Evolutionary conservation across 495 filamentous ascomycete genomes (phyloP), one percentile per base, ranked within the genome.

Genomic region (Amphirosellinia nigrospora): DNA sequence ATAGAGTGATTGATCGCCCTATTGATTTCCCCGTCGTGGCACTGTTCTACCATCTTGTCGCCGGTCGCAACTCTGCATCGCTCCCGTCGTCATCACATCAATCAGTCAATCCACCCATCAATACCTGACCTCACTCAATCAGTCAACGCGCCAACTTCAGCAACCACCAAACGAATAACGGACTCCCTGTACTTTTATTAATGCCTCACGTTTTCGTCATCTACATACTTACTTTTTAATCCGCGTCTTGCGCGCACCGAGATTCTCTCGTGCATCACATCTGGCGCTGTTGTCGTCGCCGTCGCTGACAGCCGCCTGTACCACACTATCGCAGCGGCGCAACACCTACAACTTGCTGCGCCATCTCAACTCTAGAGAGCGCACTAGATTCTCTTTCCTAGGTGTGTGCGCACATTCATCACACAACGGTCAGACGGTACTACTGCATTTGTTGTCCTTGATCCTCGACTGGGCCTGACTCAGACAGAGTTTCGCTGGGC

Each of bases 401-500:
- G 23, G 43, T 28, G 60, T 34, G 28, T 16, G 13, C 56, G 43
- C 39, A 21, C 66, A 39, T 41, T 32, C 34, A 67, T 39, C 32
- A 43, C 46, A 61, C 56, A 41, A 16, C 32, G 43, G 11, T n/a
- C 43, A 9, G 43, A 45, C 66, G 58, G 65, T 38, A 23, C 34
- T 52, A 32, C 66, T 50, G 8, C 45, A 52, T 43, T 62, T 58
- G 45, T 53, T 62, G 66, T 69, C 43, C 71, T 69, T 73, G 63
- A 58, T 56, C 66, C 41, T 30, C 56, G 56, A 69, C 53, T 39
- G 66, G 70, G 66, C 75, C 74, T 78, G 75, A 78, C 72, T 78
- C 75, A 74, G 74, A 75, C 71, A 71, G 59, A 67, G 74, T 76
- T 78, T 62, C 66, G 66, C 66, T 69, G 39, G 66, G 56, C 66